Base-by-base conservation (phyloP, 2,329 filamentous ascomycete genomes). In the Cladophialophora carrionii region DNA sequence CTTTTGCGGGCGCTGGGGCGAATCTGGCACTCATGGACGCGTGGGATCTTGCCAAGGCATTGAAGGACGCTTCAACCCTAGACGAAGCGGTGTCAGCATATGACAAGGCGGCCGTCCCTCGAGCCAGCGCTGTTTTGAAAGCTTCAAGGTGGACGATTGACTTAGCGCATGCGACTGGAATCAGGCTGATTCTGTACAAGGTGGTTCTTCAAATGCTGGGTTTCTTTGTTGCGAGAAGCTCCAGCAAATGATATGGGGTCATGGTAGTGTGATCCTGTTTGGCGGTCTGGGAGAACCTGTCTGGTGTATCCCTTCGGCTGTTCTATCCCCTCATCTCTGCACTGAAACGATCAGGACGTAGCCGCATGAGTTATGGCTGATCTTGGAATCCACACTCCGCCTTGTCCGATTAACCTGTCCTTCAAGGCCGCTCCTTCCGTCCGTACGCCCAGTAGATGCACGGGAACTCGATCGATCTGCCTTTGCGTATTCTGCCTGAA, bases 371-470 rank as follows among this genome's bases (percentile, higher is more conserved):
- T 61, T 26, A 61, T 22, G 3, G 52, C 32, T 53, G 66, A 62
- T 46, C 70, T 66, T 34, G 66, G 59, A 41, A 71, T 58, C 59
- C 64, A 72, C n/a, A 72, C 58, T 22, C 71, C 71, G 8, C 71
- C 71, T 29, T 64, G 64, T 29, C 70, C 70, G 54, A 71, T 63
- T 53, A 70, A 54, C 48, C 64, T 58, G 37, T 72, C 71, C 53
- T 65, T 66, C 54, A 70, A 54, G 5, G 46, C 64, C 17, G 66
- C 65, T 20, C 69, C 66, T 20, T 71, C 68, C 5, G 82, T 85
- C 58, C 88, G 79, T 51, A 90, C 79, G 0, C 87, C 88, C 2
- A 83, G 78, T 71, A 78, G 78, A 72, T 89, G 85, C 53, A 88
- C 70, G 2, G 87, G 87, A 3, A 89, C 78, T 61, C 80, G 79